Percentiles rank a stretch among this genome's conserved stretches.
phyloP scores from a whole-genome alignment of 164 flowering plant species.

The Tinospora cordifolia region DNA sequence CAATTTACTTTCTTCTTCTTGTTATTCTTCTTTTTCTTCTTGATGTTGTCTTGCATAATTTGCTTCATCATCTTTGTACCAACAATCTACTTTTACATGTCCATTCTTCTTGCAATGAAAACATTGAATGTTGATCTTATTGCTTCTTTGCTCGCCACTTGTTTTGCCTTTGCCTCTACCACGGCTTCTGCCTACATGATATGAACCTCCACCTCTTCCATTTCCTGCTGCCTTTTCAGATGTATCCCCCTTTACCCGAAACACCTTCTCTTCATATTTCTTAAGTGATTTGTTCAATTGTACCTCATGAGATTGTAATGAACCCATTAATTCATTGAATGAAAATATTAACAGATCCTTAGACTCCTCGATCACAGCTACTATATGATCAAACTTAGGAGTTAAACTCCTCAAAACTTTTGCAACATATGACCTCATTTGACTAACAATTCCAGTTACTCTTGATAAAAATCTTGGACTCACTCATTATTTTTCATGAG shows the following conservation, averaged over 20 bases:
- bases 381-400: slow-evolving; percentile 11
- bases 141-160: not conserved
- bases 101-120: not conserved
- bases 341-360: slow-evolving; percentile 7
- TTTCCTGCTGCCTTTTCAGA: not conserved
- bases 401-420: slow-evolving; percentile 1
- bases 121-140: not conserved
- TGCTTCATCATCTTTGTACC: not conserved
- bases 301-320: not conserved
- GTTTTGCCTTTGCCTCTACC: slow-evolving; percentile 1
- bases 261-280: not conserved
- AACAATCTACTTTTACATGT: not conserved
- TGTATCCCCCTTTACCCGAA: not conserved
- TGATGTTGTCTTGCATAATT: no score
- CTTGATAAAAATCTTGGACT: not conserved
- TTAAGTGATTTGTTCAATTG: not conserved
- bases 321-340: slow-evolving; percentile 1
- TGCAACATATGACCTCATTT: not conserved
- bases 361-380: slow-evolving; percentile 7
- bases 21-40: not conserved
- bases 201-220: not conserved
- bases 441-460: not conserved
- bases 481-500: no score
- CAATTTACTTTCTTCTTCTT: slow-evolving; percentile 5
- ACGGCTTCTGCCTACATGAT: no score